phyloP scores from a whole-genome alignment of 106 monocot species.

The Allium fistulosum region DNA sequence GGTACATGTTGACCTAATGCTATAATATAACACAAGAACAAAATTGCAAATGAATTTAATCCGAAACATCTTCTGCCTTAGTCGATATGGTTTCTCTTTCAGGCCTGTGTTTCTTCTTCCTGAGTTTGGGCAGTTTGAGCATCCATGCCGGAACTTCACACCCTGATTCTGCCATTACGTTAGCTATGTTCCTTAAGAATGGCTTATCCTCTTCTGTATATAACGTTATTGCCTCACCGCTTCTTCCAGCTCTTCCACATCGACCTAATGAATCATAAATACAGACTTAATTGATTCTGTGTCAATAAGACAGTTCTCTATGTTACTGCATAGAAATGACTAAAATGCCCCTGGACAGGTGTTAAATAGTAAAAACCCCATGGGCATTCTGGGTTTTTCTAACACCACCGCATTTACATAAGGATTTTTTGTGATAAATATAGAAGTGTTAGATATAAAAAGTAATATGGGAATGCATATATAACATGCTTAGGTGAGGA shows the following conservation, averaged over 20 bases:
- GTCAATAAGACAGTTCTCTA: background rate
- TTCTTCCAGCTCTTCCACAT: conserved; percentile 90
- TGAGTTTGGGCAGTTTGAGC: conserved; percentile 66
- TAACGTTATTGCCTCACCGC: conserved; percentile 86
- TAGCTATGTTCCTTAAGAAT: conserved; percentile 91
- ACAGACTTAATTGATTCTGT: background rate
- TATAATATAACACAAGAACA: no score
- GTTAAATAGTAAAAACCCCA: background rate
- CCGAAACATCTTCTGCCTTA: conserved; percentile 25
- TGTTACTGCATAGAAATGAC: background rate
- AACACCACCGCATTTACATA: no score
- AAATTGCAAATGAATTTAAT: background rate
- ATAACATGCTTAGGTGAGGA: no score
- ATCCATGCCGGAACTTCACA: conserved; percentile 96
- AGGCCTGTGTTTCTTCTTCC: conserved; percentile 63
- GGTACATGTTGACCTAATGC: no score
- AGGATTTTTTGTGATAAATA: no score
- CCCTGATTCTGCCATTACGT: conserved; percentile 91
- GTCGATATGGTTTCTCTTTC: conserved; percentile 53
- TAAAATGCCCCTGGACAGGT: background rate
- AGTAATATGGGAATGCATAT: no score
- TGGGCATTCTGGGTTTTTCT: no score
- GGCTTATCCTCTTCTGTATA: conserved; percentile 93
- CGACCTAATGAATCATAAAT: conserved; percentile 39
- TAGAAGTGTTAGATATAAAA: no score